Evolutionary conservation across 2,329 filamentous ascomycete species (phyloP).

Genomic region (Trichoderma sp.): DNA sequence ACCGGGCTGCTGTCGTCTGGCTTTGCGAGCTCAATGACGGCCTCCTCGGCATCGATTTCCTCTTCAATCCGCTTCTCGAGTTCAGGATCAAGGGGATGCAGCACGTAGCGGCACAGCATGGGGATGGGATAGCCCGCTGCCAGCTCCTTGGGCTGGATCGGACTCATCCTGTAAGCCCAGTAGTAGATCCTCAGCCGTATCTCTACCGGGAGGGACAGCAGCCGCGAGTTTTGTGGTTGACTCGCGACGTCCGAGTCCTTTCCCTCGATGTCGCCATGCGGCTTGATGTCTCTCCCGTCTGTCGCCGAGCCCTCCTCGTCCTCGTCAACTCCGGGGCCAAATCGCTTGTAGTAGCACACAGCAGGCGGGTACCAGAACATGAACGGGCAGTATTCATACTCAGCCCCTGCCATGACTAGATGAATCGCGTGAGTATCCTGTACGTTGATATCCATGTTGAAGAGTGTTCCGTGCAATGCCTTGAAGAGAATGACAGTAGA

Average conservation of each 20-base stretch:
- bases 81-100: constrained; percentile 33
- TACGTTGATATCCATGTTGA: constrained; percentile 3
- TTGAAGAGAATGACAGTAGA: background rate
- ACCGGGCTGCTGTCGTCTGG: background rate
- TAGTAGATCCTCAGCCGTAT: constrained; percentile 52
- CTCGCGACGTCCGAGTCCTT: background rate
- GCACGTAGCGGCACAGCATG: constrained; percentile 39
- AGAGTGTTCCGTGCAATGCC: background rate
- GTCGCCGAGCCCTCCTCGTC: background rate
- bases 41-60: constrained; percentile 8
- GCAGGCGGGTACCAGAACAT: constrained; percentile 27
- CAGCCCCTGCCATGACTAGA: constrained; percentile 19
- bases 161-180: constrained; percentile 46
- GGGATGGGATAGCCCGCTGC: constrained; percentile 46
- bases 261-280: background rate
- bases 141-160: constrained; percentile 44
- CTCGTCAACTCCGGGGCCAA: constrained; percentile 1
- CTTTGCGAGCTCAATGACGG: background rate
- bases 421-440: constrained; percentile 18
- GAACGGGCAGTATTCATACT: constrained; percentile 22
- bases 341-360: constrained; percentile 23
- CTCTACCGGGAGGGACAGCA: constrained; percentile 47
- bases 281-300: background rate
- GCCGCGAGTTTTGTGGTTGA: background rate
- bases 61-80: background rate